Base-by-base conservation (phyloP, 164 flowering plant species). In the Berberis vulgaris region DNA sequence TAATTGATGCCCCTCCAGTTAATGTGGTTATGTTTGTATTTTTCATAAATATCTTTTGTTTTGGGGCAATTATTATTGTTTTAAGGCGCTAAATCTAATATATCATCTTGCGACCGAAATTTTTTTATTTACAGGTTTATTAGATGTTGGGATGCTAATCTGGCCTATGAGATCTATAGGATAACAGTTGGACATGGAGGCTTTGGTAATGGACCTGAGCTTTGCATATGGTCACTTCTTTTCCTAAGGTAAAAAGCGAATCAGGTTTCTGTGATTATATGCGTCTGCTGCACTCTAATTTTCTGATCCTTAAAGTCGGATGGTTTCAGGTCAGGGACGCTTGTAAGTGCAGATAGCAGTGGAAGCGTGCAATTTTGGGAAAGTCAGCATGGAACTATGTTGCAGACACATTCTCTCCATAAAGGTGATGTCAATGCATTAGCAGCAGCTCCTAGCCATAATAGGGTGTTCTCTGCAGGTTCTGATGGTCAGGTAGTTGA, bases 191-290 rank as follows among this genome's bases (percentile, higher is more conserved):
- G 96, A 47, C 80, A 68, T 67, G 97, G 94, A 72, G 93, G 96
- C 57, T 69, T 72, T 67, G 87, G 89, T 43, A 73, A 77, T 67
- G 86, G 85, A 60, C 61, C 78, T 50, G 92, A 91, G 4, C 79
- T 91, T 57, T 95, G 97, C 67, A 70, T 95, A 45, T 95, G 97
- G 97, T 85, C 99, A 3, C 77, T 95, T 64, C 86, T 95, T 76
- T 78, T 80, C 39, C 68, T 95, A 40, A 89, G 98, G 99, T 95
- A 68, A 64, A 62, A 43, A 38, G 6, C 38, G 43, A 11, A 41
- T 12, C 42, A 10, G 12, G n/a, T 26, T 47, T 50, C 45, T 13
- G 3, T 2, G 41, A 1, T 63, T 5, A 2, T 10, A 41, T 4
- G 43, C 40, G 7, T 57, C 7, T 11, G 10, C n/a, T 46, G 41